These are phyloP conservation scores for Sporobolomyces pararoseus DNA, from an alignment of 768 basidiomycete species.

Conservation along the genomic window DNA sequence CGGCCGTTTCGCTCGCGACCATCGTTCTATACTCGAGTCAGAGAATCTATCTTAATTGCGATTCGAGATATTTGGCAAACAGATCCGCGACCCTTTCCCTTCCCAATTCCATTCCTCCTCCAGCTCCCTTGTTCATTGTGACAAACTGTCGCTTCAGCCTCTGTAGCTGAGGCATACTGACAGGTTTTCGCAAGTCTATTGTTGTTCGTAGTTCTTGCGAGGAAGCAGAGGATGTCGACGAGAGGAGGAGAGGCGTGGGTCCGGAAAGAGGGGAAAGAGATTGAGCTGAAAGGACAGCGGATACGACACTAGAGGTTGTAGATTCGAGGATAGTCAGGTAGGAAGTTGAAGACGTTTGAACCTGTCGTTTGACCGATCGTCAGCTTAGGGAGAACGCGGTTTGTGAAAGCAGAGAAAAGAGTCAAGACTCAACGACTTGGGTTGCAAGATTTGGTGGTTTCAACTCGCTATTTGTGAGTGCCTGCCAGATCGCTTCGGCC, in stretches of 20 bases:
- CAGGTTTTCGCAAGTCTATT: conserved; percentile 65
- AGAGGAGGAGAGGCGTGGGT: conserved; percentile 57
- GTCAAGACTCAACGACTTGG: conserved; percentile 57
- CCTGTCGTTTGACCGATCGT: conserved; percentile 53
- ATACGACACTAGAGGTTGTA: conserved; percentile 66
- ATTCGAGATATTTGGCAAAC: conserved; percentile 50
- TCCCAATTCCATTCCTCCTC: conserved; percentile 44
- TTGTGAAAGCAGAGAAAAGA: background rate
- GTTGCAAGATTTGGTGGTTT: conserved; percentile 87
- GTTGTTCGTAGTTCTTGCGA: conserved; percentile 50
- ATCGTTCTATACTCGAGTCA: too few species aligned
- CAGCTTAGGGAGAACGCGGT: background rate
- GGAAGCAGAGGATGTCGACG: conserved; percentile 53
- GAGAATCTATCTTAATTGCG: conserved; percentile 32
- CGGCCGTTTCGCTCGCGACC: too few species aligned
- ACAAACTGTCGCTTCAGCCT: conserved; percentile 88
- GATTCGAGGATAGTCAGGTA: conserved; percentile 81
- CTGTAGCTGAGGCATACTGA: conserved; percentile 80
- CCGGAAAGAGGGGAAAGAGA: conserved; percentile 54
- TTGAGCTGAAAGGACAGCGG: conserved; percentile 66
- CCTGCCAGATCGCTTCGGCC: conserved; percentile 67
- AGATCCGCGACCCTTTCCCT: conserved; percentile 47
- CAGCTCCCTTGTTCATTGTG: conserved; percentile 76
- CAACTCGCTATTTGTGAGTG: conserved; percentile 70
- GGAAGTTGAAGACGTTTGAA: conserved; percentile 76